Evolutionary conservation across 805 yeast genomes (phyloP).

Genomic region (Wickerhamomyces chaumierensis): DNA sequence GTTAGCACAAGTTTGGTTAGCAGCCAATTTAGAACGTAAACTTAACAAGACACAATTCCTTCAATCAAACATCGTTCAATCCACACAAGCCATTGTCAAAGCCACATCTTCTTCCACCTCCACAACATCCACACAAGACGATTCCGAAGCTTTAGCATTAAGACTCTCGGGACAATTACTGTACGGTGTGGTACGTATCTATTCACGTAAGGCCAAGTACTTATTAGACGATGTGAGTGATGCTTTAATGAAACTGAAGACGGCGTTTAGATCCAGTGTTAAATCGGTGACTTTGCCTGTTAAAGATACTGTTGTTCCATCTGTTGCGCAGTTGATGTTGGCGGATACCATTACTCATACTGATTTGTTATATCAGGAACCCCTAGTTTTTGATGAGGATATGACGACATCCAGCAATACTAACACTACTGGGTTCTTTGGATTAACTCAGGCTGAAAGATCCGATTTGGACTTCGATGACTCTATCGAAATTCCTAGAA

Average conservation of each 20-base stretch:
- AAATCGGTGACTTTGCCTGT: constrained; percentile 46
- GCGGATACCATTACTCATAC: constrained; percentile 72
- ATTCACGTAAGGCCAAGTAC: constrained; percentile 75
- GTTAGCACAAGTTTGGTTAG: constrained; percentile 84
- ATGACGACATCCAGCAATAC: too few species aligned
- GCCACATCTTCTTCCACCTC: too few species aligned
- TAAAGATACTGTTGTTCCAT: constrained; percentile 48
- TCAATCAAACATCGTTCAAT: constrained; percentile 57
- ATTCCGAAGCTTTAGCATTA: constrained; percentile 54
- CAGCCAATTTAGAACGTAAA: constrained; percentile 77
- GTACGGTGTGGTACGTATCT: constrained; percentile 79
- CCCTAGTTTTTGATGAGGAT: constrained; percentile 27
- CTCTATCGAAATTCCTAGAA: constrained; percentile 62
- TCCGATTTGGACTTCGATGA: constrained; percentile 29
- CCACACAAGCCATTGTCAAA: constrained; percentile 52
- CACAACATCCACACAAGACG: too few species aligned
- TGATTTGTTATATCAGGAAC: constrained; percentile 61
- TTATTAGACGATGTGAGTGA: constrained; percentile 76
- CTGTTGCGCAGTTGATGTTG: constrained; percentile 47
- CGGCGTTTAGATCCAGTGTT: constrained; percentile 40
- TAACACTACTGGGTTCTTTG: constrained; percentile 9
- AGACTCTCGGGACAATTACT: constrained; percentile 78
- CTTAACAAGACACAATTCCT: constrained; percentile 62
- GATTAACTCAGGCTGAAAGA: constrained; percentile 6
- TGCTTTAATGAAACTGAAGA: constrained; percentile 57